Evolutionary conservation across 2,329 filamentous ascomycete species (phyloP), one percentile per base, ranked within the genome.

Genomic region (Balansia obtecta): DNA sequence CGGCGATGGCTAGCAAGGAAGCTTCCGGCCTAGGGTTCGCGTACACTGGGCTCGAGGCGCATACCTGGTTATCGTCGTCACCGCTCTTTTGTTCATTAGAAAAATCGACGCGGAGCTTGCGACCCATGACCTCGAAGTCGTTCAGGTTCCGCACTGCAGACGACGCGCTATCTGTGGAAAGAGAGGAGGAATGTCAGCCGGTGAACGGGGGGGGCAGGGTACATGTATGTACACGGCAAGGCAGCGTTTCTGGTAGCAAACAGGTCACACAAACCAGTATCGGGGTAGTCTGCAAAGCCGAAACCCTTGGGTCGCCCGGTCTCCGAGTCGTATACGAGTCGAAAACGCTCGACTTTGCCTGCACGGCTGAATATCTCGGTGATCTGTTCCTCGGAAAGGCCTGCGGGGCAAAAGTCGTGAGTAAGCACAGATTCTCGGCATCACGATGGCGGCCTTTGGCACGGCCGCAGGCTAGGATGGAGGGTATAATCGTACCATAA

Each of bases 81-180:
- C 83, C 82, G 54, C 78, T 84, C 58, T 85, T 85, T 56, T 88
- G 88, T 65, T 96, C 91, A 66, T 95, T 95, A 52, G 88, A 93
- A 69, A 94, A 98, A 68, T 97, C 93, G 50, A 98, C 93, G 53
- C 90, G 82, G 55, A 98, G 77, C 67, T 95, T 95, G 61, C 93
- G 82, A 50, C 89, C 89, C 83, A 95, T 94, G 63, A 96, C 83
- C 65, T 97, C 91, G 69, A 88, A 84, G 66, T 95, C 89, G 71
- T 97, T 95, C 48, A 97, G 73, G 64, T 98, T 97, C 58, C 91
- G 85, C 45, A 97, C 91, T 2, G 93, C 93, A 2, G 89, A 95
- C 38, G 91, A 88, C 33, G 93, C 93, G 27, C 89, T 83, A 60
- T 84, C 80, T 82, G 40, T 9, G 4, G 13, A 34, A 27, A 13